Evolutionary conservation across 2,329 filamentous ascomycete genomes (phyloP).

Genomic region (Aspergillus costaricaensis): DNA sequence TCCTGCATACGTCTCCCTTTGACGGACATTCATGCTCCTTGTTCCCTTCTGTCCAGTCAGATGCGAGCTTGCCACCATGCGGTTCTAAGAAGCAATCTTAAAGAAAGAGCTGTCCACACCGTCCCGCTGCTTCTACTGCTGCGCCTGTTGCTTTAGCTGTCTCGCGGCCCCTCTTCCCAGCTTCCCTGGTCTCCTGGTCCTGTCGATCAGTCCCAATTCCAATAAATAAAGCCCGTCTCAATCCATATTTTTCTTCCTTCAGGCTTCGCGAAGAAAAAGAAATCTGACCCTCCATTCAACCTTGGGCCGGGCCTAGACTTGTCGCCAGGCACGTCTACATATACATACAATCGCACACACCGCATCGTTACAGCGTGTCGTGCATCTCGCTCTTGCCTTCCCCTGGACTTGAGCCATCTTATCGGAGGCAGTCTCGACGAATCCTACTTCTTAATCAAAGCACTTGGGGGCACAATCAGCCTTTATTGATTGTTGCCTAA

Average conservation of each 20-base stretch:
- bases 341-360: slow-evolving; percentile 10
- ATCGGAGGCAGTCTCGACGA: slow-evolving; percentile 3
- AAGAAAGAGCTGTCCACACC: slow-evolving; percentile 17
- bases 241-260: slow-evolving; percentile 1
- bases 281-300: not conserved
- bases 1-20: slow-evolving; percentile 4
- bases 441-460: slow-evolving; percentile 2
- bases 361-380: slow-evolving; percentile 15
- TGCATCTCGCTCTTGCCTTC: slow-evolving; percentile 1
- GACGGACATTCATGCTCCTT: slow-evolving; percentile 15
- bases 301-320: slow-evolving; percentile 8
- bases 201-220: slow-evolving; percentile 4
- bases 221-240: slow-evolving; percentile 2
- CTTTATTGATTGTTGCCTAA: slow-evolving; percentile 13
- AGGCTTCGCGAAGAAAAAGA: slow-evolving; percentile 4
- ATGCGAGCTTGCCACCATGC: slow-evolving; percentile 24
- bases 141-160: slow-evolving; percentile 7
- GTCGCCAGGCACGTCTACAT: slow-evolving; percentile 1
- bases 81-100: slow-evolving; percentile 21
- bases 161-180: slow-evolving; percentile 5
- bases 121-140: slow-evolving; percentile 14
- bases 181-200: not conserved
- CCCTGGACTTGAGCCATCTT: not conserved
- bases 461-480: slow-evolving; percentile 10
- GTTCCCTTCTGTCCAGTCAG: slow-evolving; percentile 22